Evolutionary conservation across 805 yeast genomes (phyloP).

Genomic region (Teunomyces gatunensis): DNA sequence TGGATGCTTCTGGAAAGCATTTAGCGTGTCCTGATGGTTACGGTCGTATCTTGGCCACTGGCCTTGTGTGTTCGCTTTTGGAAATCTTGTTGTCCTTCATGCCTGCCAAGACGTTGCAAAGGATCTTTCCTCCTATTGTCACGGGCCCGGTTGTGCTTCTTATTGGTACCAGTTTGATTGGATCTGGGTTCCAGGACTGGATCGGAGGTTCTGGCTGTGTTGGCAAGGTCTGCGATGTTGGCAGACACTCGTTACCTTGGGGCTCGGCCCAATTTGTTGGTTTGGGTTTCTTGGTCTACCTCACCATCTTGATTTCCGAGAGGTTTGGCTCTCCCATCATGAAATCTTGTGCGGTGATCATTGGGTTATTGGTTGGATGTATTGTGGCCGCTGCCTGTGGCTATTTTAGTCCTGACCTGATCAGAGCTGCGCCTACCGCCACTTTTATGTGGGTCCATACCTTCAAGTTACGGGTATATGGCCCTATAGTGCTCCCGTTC

Average conservation of each 20-base stretch:
- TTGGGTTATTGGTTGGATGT: constrained; percentile 83
- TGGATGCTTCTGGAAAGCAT: constrained; percentile 57
- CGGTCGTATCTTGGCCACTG: constrained; percentile 82
- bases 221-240: constrained; percentile 25
- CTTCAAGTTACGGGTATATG: constrained; percentile 72
- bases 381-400: constrained; percentile 90
- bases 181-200: constrained; percentile 79
- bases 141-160: constrained; percentile 91
- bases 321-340: constrained; percentile 91
- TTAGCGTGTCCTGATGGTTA: constrained; percentile 88
- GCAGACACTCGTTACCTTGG: constrained; percentile 56
- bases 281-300: constrained; percentile 78
- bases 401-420: constrained; percentile 59
- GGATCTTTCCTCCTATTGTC: constrained; percentile 81
- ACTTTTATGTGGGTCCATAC: constrained; percentile 89
- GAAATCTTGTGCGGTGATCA: constrained; percentile 90
- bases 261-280: constrained; percentile 88
- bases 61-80: constrained; percentile 71
- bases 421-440: constrained; percentile 73
- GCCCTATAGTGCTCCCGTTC: constrained; percentile 82
- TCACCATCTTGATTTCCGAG: constrained; percentile 72
- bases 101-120: constrained; percentile 70
- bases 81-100: constrained; percentile 72
- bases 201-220: constrained; percentile 80
- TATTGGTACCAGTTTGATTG: constrained; percentile 70